Evolutionary conservation across 768 basidiomycete species (phyloP).

Genomic region (Tulasnella sp.): DNA sequence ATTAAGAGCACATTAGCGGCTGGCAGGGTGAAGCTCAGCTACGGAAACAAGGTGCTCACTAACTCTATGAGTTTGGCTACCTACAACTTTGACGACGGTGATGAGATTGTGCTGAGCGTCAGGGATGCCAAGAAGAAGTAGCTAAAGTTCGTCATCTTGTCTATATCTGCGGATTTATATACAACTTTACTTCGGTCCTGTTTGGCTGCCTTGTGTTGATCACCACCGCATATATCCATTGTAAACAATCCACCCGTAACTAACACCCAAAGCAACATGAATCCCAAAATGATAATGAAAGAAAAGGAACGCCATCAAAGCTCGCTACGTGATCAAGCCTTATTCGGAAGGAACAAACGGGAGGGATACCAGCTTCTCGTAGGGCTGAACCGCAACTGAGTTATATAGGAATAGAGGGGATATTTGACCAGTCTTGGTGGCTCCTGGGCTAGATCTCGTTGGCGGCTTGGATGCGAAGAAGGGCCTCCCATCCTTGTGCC

Average conservation of each 20-base stretch:
- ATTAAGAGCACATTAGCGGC: conserved; percentile 72
- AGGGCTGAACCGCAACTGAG: not conserved
- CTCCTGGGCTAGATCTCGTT: not conserved
- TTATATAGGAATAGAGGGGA: not conserved
- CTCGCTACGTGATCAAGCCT: too few relatives aligned
- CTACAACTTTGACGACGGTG: conserved; percentile 89
- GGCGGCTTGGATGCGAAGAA: not conserved
- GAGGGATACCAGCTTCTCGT: not conserved
- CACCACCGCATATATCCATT: too few relatives aligned
- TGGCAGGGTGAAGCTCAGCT: conserved; percentile 73
- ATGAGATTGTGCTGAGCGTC: conserved; percentile 66
- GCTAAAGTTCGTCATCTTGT: not conserved
- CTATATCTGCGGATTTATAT: not conserved
- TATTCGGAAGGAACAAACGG: not conserved
- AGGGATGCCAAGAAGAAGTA: conserved; percentile 66
- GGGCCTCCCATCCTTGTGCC: not conserved
- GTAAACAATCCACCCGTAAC: too few relatives aligned
- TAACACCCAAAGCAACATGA: too few relatives aligned
- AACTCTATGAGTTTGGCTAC: conserved; percentile 77
- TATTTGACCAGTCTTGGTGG: not conserved
- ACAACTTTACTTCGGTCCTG: not conserved
- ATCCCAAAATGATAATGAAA: too few relatives aligned
- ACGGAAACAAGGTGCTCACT: conserved; percentile 75
- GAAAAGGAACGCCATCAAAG: too few relatives aligned
- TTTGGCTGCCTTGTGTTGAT: not conserved